Base-by-base conservation (phyloP, 2,329 filamentous ascomycete genomes). In the Sarocladiaceae sp. region DNA sequence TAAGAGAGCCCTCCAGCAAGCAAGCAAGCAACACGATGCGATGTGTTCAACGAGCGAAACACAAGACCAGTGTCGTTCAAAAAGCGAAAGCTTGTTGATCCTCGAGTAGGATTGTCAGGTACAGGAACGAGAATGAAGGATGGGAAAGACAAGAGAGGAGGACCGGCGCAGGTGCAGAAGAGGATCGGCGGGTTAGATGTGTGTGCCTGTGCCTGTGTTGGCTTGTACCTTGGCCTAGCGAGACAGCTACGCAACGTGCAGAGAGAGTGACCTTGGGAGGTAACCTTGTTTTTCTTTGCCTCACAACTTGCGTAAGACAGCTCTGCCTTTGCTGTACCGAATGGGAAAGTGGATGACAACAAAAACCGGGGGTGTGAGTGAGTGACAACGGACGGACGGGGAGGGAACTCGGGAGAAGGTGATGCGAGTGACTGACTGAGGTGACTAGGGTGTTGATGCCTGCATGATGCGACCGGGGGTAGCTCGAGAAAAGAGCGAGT, bases 301-400 rank as follows among this genome's bases (percentile, higher is more conserved):
- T n/a, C 22, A 29, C 22, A 26, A 18, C 13, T 11, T 28, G 23
- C 22, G 40, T 29, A 26, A 46, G 40, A 29, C 12, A 46, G 25
- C 23, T 26, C 7, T 17, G 10, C 29, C 29, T 4, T n/a, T 26
- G 40, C 22, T 46, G 10, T 5, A 46, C 40, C 5, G 20, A 46
- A 46, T 28, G 40, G 40, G 40, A 46, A 28, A 46, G 40, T 42
- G 37, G 18, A 42, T 42, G 37, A 42, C 37, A 42, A 42, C 13
- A 33, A 33, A n/a, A n/a, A n/a, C n/a, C n/a, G n/a, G n/a, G n/a
- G n/a, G n/a, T n/a, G n/a, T n/a, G n/a, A n/a, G n/a, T n/a, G n/a
- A n/a, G n/a, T n/a, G n/a, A n/a, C n/a, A n/a, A 36, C 33, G 15
- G 8, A n/a, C 33, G 35, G 4, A n/a, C 37, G 28, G 17, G 11